Conservation (phyloP, 2,329 filamentous ascomycete species). For the Ophiocordyceps polyrhachis-furcata region DNA sequence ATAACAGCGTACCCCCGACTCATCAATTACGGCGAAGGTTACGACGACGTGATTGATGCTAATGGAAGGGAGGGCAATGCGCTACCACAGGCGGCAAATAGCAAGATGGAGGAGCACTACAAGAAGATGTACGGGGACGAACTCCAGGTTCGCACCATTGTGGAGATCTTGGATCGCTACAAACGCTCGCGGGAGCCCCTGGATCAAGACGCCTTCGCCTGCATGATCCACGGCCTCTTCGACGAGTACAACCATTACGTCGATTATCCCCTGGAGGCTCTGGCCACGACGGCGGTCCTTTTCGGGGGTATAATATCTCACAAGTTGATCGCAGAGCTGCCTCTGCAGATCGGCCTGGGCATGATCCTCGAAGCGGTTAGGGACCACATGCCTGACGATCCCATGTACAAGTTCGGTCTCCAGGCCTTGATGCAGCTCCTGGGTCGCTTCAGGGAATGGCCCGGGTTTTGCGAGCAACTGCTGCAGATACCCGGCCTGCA, state of each 20-base stretch:
- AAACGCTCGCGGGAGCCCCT: constrained; percentile 69
- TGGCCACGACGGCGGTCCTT: constrained; percentile 87
- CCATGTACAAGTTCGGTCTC: constrained; percentile 96
- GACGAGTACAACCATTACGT: constrained; percentile 94
- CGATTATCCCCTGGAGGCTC: constrained; percentile 86
- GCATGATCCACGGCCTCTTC: constrained; percentile 95
- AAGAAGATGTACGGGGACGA: constrained; percentile 96
- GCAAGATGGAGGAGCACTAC: constrained; percentile 92
- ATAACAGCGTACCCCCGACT: constrained; percentile 84
- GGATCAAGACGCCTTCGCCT: constrained; percentile 90
- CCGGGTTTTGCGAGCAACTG: constrained; percentile 78
- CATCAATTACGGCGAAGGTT: constrained; percentile 91
- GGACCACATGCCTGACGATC: constrained; percentile 62
- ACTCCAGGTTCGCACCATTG: constrained; percentile 67
- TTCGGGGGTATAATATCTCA: constrained; percentile 95
- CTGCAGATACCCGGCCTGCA: constrained; percentile 66
- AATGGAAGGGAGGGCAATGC: constrained; percentile 71
- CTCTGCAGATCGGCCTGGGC: constrained; percentile 80
- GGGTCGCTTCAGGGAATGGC: constrained; percentile 74
- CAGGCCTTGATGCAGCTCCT: constrained; percentile 86
- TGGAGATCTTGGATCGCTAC: constrained; percentile 67
- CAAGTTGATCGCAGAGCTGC: constrained; percentile 74
- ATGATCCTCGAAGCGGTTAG: constrained; percentile 97
- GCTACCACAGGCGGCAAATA: constrained; percentile 60
- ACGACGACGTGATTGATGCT: constrained; percentile 74